Conservation (phyloP, 129 eudicot species). For the Saussurea involucrata region DNA sequence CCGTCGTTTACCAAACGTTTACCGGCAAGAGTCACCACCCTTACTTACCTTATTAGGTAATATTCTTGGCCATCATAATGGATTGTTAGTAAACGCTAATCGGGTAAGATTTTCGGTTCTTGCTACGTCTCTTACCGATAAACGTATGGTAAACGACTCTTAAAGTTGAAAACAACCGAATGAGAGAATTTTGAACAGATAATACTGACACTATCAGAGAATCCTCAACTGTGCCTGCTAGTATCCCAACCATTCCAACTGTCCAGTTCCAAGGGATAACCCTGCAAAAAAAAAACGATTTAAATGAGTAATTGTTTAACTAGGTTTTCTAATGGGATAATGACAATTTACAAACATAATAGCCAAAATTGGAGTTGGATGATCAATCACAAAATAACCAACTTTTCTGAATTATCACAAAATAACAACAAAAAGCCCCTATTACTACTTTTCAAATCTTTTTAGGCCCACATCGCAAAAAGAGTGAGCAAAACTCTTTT, state of each 20-base stretch:
- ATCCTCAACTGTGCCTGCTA: constrained; percentile 95
- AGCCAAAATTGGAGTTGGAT: not conserved
- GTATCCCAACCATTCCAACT: constrained; percentile 93
- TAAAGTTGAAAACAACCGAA: not conserved
- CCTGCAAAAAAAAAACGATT: constrained; percentile 20
- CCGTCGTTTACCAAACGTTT: too few species aligned
- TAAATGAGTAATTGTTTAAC: not conserved
- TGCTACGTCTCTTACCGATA: too few species aligned
- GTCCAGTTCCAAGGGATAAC: constrained; percentile 96
- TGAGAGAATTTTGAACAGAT: not conserved
- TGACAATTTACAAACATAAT: too few species aligned
- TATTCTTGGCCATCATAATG: too few species aligned
- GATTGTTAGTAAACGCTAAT: too few species aligned
- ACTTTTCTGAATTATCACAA: not conserved
- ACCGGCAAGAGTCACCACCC: too few species aligned
- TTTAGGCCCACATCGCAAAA: not conserved
- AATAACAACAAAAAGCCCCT: too few species aligned
- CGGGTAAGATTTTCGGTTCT: too few species aligned
- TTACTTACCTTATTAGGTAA: too few species aligned
- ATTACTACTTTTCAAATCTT: too few species aligned
- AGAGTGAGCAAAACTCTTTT: not conserved
- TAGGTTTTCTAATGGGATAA: not conserved
- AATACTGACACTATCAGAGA: constrained; percentile 68
- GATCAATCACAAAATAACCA: not conserved
- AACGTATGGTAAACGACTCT: too few species aligned